Base-by-base conservation (phyloP, 495 filamentous ascomycete genomes). In the Jackrogersella multiformis region DNA sequence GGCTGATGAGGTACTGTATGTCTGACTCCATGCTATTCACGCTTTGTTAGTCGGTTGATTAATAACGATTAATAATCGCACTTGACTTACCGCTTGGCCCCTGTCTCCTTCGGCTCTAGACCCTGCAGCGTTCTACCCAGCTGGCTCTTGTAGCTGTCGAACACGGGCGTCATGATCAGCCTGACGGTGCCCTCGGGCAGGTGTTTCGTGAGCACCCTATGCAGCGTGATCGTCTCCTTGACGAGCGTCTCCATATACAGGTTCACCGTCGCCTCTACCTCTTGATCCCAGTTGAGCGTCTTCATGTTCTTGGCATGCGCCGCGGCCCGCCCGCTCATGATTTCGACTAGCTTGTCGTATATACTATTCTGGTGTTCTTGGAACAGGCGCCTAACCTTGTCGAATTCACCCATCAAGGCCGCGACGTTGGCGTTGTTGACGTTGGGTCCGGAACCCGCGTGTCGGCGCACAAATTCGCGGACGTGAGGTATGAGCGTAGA, bases 331-430 rank as follows among this genome's bases (percentile, higher is more conserved):
- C 87, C 88, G 46, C 88, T 88, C 94, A 98, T 97, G 62, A 99
- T 98, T 59, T 97, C 93, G 13, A 97, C 90, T 0, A 99, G 81
- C 73, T 99, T 99, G 54, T 97, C 93, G 71, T 96, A 92, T 57
- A 98, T 98, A 64, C 87, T 92, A 30, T 87, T 87, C 73, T 97
- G 95, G 74, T 98, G 95, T 70, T 99, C 95, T 70, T 96, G 92
- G 68, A 90, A 94, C 5, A 92, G 82, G 35, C 95, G 86, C 66
- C 90, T 90, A 55, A 97, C 89, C 80, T 93, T 97, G 77, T 98
- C 95, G 64, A 97, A 98, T 70, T 98, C 95, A 32, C 86, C 88
- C 81, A 96, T 90, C 24, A 93, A 73, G 16, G 48, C 55, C 1
- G 82, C 78, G 12, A 81, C 77, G 16, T 73, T 65, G 28, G 73